Percentiles rank a stretch among this genome's conserved stretches.
Evolutionary conservation across 2,329 filamentous ascomycete species (phyloP).

Genomic region (Aciculosporium take): DNA sequence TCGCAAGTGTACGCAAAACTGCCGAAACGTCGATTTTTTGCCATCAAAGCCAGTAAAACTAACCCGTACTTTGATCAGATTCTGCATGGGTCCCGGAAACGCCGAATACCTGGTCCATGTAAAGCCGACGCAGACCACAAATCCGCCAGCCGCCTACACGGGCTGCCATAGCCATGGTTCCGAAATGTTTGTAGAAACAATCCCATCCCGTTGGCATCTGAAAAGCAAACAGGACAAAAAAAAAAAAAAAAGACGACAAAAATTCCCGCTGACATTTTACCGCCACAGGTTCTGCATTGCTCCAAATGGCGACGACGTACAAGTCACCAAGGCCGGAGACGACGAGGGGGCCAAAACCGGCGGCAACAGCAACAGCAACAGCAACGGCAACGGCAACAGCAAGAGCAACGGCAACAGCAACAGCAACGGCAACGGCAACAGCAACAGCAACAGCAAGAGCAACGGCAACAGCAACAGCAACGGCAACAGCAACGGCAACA

Average conservation of each 20-base stretch:
- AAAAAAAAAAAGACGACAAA: not conserved
- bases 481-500: conserved; percentile 3
- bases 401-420: conserved; percentile 5
- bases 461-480: conserved; percentile 1
- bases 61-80: conserved; percentile 17
- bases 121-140: conserved; percentile 38
- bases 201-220: conserved; percentile 2
- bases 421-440: not conserved
- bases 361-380: conserved; percentile 3
- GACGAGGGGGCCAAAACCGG: conserved; percentile 9
- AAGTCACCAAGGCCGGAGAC: conserved; percentile 23
- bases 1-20: conserved; percentile 19
- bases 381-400: not conserved
- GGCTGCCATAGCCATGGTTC: conserved; percentile 48
- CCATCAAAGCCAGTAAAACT: not conserved
- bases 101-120: conserved; percentile 30
- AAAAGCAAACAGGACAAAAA: no score
- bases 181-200: conserved; percentile 30
- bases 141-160: conserved; percentile 46
- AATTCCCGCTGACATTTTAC: not conserved
- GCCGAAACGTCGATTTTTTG: not conserved
- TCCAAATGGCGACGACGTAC: conserved; percentile 44
- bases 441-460: conserved; percentile 4
- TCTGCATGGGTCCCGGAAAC: conserved; percentile 26
- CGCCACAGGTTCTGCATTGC: conserved; percentile 44